Conservation (phyloP, 306 rosid genomes). For the Vicia villosa region DNA sequence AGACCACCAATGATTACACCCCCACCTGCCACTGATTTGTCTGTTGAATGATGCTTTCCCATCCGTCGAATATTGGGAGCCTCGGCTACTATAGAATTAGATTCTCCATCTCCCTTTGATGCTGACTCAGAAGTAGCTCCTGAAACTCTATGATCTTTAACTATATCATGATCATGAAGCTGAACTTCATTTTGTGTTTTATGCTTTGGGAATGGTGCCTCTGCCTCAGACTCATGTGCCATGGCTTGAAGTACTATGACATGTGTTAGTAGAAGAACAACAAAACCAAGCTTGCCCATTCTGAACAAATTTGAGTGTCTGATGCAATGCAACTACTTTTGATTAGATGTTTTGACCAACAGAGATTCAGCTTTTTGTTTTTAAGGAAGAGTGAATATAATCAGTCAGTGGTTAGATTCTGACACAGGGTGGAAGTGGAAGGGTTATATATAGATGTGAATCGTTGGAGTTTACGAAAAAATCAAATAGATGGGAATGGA, state of each 20-base stretch:
- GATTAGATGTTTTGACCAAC: slow-evolving; percentile 7
- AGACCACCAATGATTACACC: slow-evolving; percentile 91
- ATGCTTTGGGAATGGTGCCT: slow-evolving; percentile 30
- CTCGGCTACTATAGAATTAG: slow-evolving; percentile 48
- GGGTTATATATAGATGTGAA: slow-evolving; percentile 16
- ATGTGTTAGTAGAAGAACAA: slow-evolving; percentile 48
- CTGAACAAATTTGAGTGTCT: not conserved
- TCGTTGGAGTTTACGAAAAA: not conserved
- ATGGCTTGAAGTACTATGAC: slow-evolving; percentile 49
- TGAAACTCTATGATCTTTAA: slow-evolving; percentile 42
- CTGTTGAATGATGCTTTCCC: slow-evolving; percentile 60
- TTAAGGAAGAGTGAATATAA: slow-evolving; percentile 1
- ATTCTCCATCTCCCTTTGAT: slow-evolving; percentile 27
- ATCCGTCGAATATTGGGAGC: slow-evolving; percentile 64
- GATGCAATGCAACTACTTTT: not conserved
- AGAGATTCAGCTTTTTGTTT: not conserved
- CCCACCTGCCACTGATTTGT: slow-evolving; percentile 85
- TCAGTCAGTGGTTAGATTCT: slow-evolving; percentile 31
- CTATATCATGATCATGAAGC: slow-evolving; percentile 18
- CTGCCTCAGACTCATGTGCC: slow-evolving; percentile 35
- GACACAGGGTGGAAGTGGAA: not conserved
- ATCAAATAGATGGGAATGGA: not conserved
- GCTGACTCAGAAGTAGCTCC: slow-evolving; percentile 31
- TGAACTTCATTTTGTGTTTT: slow-evolving; percentile 25
- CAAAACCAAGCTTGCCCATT: slow-evolving; percentile 56